Evolutionary conservation across 352 stramenopile genomes (phyloP).

Genomic region (Phytophthora rubi): DNA sequence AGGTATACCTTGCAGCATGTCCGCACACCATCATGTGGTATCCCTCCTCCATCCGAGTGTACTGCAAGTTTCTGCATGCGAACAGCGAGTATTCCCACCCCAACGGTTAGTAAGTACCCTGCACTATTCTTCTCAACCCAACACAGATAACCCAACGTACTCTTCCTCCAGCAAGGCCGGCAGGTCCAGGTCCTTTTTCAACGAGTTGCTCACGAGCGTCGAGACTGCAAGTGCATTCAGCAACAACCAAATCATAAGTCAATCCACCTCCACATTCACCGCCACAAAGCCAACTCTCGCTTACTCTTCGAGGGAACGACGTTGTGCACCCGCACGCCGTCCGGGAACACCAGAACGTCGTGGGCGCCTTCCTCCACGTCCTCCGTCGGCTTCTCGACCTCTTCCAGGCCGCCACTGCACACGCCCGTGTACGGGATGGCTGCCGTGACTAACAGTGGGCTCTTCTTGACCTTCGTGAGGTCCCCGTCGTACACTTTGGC

Average conservation of each 20-base stretch:
- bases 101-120: slow-evolving; percentile 5
- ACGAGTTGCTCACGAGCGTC: slow-evolving; percentile 41
- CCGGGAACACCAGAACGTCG: slow-evolving; percentile 76
- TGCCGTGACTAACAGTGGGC: slow-evolving; percentile 56
- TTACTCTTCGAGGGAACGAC: slow-evolving; percentile 55
- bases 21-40: slow-evolving; percentile 79
- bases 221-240: slow-evolving; percentile 30
- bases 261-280: not conserved
- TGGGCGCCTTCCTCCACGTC: slow-evolving; percentile 34
- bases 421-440: slow-evolving; percentile 51
- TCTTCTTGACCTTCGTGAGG: slow-evolving; percentile 44
- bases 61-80: slow-evolving; percentile 43
- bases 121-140: not conserved
- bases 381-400: slow-evolving; percentile 4
- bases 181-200: slow-evolving; percentile 45
- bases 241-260: not conserved
- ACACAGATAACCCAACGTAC: slow-evolving; percentile 26
- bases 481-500: slow-evolving; percentile 38
- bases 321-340: slow-evolving; percentile 64
- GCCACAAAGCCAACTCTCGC: slow-evolving; percentile 7
- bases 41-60: slow-evolving; percentile 43
- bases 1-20: slow-evolving; percentile 44
- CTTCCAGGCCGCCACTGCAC: slow-evolving; percentile 3
- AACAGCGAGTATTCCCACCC: not conserved
- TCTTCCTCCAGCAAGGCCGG: slow-evolving; percentile 36